Evolutionary conservation across 2,329 filamentous ascomycete genomes (phyloP).

Genomic region (Penicillium oxalicum): DNA sequence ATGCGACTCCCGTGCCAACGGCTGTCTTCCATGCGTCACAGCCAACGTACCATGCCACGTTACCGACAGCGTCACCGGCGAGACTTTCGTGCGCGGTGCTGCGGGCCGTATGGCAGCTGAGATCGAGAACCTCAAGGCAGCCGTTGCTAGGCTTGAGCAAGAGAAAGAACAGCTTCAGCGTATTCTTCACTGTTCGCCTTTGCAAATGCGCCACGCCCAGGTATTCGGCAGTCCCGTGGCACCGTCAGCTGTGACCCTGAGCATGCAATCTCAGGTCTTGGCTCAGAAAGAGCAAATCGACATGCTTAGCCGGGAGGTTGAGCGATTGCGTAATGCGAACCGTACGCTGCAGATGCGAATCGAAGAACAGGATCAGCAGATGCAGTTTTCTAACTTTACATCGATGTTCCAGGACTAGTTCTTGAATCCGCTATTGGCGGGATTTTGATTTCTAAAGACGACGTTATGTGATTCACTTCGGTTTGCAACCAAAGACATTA

Average conservation of each 20-base stretch:
- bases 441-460: no score
- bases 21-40: background rate
- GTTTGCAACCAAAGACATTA: no score
- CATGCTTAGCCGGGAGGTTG: background rate
- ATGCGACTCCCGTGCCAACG: background rate
- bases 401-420: no score
- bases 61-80: slow-evolving; percentile 2
- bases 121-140: background rate
- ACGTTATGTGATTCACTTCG: no score
- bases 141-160: slow-evolving; percentile 9
- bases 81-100: slow-evolving; percentile 1
- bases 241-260: background rate
- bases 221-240: background rate
- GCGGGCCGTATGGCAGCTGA: background rate
- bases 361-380: background rate
- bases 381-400: no score
- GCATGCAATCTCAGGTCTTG: no score
- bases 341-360: background rate
- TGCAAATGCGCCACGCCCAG: background rate
- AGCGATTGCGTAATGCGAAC: background rate
- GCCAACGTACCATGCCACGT: background rate
- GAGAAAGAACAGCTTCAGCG: slow-evolving; percentile 15
- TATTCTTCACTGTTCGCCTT: background rate
- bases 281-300: background rate
- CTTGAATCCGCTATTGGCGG: no score